Percentiles rank a stretch among this genome's conserved stretches.
Conservation (phyloP, 208 protist species). For the Herpetomonas tarakana region DNA sequence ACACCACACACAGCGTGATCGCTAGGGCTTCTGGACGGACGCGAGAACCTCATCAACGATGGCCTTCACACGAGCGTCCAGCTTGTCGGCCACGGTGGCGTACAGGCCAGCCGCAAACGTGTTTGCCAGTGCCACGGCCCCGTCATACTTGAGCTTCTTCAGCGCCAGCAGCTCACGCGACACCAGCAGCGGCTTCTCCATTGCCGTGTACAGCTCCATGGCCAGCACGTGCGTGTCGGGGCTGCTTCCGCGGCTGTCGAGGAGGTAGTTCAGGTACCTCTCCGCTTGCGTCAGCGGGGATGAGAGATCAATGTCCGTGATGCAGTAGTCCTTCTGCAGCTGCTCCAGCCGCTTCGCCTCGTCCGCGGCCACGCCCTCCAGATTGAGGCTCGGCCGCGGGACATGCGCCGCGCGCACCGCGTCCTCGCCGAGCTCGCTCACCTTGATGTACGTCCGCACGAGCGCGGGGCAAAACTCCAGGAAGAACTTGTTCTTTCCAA, state of each 20-base stretch:
- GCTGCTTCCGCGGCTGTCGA: conserved; percentile 38
- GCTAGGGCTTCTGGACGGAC: conserved; percentile 15
- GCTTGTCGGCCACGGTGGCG: conserved; percentile 5
- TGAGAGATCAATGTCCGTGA: conserved; percentile 58
- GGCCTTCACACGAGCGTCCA: conserved; percentile 47
- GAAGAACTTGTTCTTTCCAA: conserved; percentile 78
- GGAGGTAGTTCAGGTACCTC: conserved; percentile 61
- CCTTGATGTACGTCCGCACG: conserved; percentile 73
- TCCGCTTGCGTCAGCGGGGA: conserved; percentile 73
- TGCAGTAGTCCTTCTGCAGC: conserved; percentile 53
- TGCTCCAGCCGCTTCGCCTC: conserved; percentile 66
- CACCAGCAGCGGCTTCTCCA: conserved; percentile 60
- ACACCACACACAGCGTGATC: no score
- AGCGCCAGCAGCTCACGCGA: conserved; percentile 48
- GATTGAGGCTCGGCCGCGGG: conserved; percentile 49
- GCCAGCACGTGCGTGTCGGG: conserved; percentile 62
- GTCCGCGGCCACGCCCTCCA: conserved; percentile 32
- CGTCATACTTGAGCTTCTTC: conserved; percentile 29
- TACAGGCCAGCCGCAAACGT: conserved; percentile 45
- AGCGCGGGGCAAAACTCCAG: conserved; percentile 64
- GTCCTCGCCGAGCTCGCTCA: conserved; percentile 68
- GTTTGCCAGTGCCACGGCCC: conserved; percentile 23
- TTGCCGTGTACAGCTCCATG: conserved; percentile 61
- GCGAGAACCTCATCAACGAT: conserved; percentile 52
- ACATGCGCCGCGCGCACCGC: conserved; percentile 64